These are phyloP conservation scores for Fusarium paranaense DNA, from an alignment of 2,329 filamentous ascomycete genomes.

Conservation along the genomic window DNA sequence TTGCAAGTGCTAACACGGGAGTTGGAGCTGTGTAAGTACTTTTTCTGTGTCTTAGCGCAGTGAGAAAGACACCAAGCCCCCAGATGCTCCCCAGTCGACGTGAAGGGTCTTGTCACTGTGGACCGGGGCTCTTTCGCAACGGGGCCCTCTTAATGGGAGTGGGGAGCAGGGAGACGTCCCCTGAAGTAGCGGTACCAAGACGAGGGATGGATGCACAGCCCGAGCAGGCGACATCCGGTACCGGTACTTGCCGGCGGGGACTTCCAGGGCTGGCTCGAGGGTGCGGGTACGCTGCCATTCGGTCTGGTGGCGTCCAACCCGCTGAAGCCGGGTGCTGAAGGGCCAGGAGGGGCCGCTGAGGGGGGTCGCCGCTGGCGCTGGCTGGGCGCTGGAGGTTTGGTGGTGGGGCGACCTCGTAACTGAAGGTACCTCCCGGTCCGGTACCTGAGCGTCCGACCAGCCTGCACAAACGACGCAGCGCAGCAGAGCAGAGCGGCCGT, in stretches of 20 bases:
- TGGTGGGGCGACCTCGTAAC: conserved; percentile 39
- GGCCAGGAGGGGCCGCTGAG: conserved; percentile 26
- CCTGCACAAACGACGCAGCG: neutral
- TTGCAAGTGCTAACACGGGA: conserved; percentile 19
- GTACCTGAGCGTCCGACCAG: neutral
- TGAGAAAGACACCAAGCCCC: conserved; percentile 25
- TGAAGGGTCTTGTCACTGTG: conserved; percentile 36
- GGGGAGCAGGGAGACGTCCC: conserved; percentile 16
- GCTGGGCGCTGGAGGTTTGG: conserved; percentile 22
- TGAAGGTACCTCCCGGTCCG: conserved; percentile 10
- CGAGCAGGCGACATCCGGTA: conserved; percentile 13
- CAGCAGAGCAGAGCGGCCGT: conserved; percentile 6
- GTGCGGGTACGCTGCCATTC: conserved; percentile 21
- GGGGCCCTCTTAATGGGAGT: conserved; percentile 28
- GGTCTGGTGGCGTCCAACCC: conserved; percentile 36
- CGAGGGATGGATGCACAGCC: neutral
- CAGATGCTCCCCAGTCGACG: conserved; percentile 30
- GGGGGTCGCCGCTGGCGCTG: conserved; percentile 18
- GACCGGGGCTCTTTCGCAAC: neutral
- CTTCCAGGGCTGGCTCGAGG: conserved; percentile 17
- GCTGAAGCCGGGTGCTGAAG: conserved; percentile 22
- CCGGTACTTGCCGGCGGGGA: conserved; percentile 21
- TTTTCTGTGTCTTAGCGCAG: conserved; percentile 25
- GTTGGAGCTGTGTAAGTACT: conserved; percentile 13
- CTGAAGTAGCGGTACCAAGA: conserved; percentile 30